Base-by-base conservation (phyloP, 176 grass and related monocot species). In the Eleusine coracana region DNA sequence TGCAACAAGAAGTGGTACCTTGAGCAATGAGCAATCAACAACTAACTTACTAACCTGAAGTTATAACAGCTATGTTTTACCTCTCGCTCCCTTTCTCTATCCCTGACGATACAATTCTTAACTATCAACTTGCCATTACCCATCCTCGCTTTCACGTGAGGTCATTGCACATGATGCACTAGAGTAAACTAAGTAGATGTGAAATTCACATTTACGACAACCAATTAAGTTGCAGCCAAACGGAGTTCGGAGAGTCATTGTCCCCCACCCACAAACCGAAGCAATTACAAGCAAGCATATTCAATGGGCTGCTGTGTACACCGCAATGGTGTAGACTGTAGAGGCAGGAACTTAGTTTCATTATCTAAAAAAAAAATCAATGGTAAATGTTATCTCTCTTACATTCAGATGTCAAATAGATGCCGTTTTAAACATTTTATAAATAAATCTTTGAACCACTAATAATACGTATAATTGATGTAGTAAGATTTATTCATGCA, bases 201-300 rank as follows among this genome's bases (percentile, higher is more conserved):
- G 77, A n/a, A 48, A 21, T 10, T 51, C 18, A 41, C 48, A 66
- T n/a, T 40, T 20, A 13, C 14, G 1, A 46, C 10, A 64, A 83
- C 17, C 5, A n/a, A n/a, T n/a, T n/a, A 18, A 65, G 44, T 44
- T 71, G 15, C 39, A 50, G 1, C 50, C 31, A 13, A 12, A 21
- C 1, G 2, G 1, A 21, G 39, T n/a, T 56, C 51, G 11, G 1
- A 3, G 7, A 12, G 8, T 28, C 59, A 2, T 28, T 28, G 10
- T 46, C 27, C 56, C 55, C 74, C 58, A 78, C n/a, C 75, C 13
- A 15, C 40, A 18, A 78, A 65, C 59, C 75, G 18, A 78, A 63
- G 36, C 51, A 20, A 41, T 3, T 59, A 13, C 7, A 59, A 23
- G 49, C 7, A 59, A 23, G 29, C 45, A 6, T 74, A 52, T 52